These are phyloP conservation scores for Ajuga chamaepitys DNA, from an alignment of 257 asterid species.

Conservation along the genomic window DNA sequence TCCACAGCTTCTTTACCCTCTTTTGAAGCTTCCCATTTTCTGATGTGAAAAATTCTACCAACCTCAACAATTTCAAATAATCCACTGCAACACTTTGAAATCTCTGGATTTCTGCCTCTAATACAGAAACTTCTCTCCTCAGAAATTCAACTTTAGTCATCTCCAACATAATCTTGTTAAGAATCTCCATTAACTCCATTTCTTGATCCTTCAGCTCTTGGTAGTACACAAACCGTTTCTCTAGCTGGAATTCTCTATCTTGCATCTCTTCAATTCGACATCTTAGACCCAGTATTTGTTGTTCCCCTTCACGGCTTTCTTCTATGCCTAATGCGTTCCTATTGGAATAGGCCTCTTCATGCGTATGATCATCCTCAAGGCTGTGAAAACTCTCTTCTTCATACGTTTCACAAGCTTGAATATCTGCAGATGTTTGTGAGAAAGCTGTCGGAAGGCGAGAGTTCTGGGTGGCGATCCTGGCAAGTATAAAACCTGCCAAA, in stretches of 20 bases:
- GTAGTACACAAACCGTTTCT: conserved; percentile 28
- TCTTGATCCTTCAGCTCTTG: conserved; percentile 39
- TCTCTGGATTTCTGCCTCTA: conserved; percentile 34
- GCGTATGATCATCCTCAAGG: conserved; percentile 12
- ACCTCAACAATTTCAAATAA: conserved; percentile 17
- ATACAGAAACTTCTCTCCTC: conserved; percentile 21
- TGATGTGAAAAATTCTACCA: conserved; percentile 29
- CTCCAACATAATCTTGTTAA: conserved; percentile 38
- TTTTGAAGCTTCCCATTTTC: conserved; percentile 33
- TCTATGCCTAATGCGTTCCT: not conserved
- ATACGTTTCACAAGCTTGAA: conserved; percentile 8
- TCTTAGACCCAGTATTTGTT: conserved; percentile 22
- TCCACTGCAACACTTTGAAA: conserved; percentile 29
- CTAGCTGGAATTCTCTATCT: conserved; percentile 25
- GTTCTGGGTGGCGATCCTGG: conserved; percentile 27
- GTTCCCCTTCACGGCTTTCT: not conserved
- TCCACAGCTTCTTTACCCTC: conserved; percentile 41
- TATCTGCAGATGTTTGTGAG: not conserved
- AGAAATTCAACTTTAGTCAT: conserved; percentile 28
- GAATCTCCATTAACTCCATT: conserved; percentile 28
- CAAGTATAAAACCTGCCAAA: conserved; percentile 41
- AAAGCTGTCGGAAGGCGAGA: not conserved
- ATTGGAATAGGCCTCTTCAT: no score
- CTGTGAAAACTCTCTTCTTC: conserved; percentile 18
- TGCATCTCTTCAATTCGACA: conserved; percentile 21